Conservation (phyloP, 306 rosid genomes). For the Lathyrus oleraceus region DNA sequence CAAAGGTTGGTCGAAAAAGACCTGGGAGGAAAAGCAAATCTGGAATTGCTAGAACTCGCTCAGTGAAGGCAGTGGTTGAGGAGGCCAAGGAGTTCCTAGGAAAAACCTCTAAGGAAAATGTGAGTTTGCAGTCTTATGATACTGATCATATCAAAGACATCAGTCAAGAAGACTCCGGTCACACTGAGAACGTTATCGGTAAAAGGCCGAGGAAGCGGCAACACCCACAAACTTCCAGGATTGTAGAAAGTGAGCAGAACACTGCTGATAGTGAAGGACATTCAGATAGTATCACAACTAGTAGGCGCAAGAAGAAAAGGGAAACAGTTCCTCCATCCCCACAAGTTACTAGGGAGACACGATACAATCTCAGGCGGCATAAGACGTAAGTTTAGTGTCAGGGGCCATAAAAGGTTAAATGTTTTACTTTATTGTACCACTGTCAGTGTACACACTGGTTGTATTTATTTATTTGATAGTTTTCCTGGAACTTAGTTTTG, state of each 20-base stretch:
- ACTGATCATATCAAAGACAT: slow-evolving; percentile 40
- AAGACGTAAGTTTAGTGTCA: slow-evolving; percentile 67
- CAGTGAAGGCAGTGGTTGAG: slow-evolving; percentile 76
- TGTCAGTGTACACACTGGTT: not conserved
- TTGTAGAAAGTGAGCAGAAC: slow-evolving; percentile 60
- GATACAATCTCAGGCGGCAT: slow-evolving; percentile 82
- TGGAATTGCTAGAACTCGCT: slow-evolving; percentile 63
- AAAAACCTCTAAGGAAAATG: slow-evolving; percentile 50
- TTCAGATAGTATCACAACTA: slow-evolving; percentile 69
- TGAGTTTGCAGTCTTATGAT: slow-evolving; percentile 21
- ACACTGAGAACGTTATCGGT: slow-evolving; percentile 38
- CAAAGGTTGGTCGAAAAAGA: slow-evolving; percentile 45
- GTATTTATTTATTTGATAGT: slow-evolving; percentile 11
- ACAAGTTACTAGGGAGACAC: slow-evolving; percentile 58
- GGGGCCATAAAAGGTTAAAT: slow-evolving; percentile 20
- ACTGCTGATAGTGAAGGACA: slow-evolving; percentile 69
- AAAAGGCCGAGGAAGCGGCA: slow-evolving; percentile 61
- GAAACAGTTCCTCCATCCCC: slow-evolving; percentile 49
- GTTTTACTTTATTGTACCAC: not conserved
- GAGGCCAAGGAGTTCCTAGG: slow-evolving; percentile 72
- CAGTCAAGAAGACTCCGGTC: slow-evolving; percentile 57
- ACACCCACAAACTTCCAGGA: slow-evolving; percentile 49
- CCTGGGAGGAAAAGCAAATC: slow-evolving; percentile 50
- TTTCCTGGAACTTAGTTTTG: slow-evolving; percentile 7
- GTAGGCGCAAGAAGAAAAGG: slow-evolving; percentile 65